Conservation (phyloP, 2,329 filamentous ascomycete genomes). For the Ophiostoma perfectum region DNA sequence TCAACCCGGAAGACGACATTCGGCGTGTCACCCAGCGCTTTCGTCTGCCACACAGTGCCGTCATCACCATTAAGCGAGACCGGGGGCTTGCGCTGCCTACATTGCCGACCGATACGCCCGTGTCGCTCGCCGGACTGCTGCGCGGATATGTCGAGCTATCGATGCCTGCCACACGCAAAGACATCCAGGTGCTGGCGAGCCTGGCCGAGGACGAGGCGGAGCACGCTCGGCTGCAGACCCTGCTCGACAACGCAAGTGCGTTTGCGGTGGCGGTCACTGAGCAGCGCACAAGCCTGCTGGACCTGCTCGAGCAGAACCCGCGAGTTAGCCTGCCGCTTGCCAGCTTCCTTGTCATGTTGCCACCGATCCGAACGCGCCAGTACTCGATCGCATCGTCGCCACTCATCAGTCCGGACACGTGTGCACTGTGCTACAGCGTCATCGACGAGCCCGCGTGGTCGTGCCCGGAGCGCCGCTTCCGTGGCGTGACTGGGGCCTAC, state of each 20-base stretch:
- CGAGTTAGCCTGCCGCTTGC: constrained; percentile 50
- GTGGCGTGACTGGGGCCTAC: constrained; percentile 57
- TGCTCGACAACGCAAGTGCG: constrained; percentile 45
- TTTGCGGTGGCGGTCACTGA: constrained; percentile 43
- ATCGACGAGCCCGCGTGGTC: constrained; percentile 54
- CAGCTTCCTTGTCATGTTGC: constrained; percentile 58
- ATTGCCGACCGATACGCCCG: constrained; percentile 50
- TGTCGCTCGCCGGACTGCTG: constrained; percentile 60
- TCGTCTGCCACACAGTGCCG: constrained; percentile 60
- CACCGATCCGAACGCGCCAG: constrained; percentile 49
- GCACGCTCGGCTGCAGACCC: constrained; percentile 32
- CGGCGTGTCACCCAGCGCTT: constrained; percentile 61
- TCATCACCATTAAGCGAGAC: constrained; percentile 56
- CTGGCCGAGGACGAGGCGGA: constrained; percentile 27
- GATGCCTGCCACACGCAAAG: constrained; percentile 63
- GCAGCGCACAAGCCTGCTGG: constrained; percentile 57
- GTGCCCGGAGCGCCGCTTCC: constrained; percentile 32
- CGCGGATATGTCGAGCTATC: constrained; percentile 67
- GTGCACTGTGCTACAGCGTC: constrained; percentile 63
- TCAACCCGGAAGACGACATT: constrained; percentile 60
- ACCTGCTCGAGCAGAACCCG: constrained; percentile 55
- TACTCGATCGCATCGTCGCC: constrained; percentile 70
- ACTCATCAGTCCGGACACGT: constrained; percentile 43
- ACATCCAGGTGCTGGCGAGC: constrained; percentile 34
- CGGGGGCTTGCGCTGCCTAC: constrained; percentile 40